These are phyloP conservation scores for Lumnitzera littorea DNA, from an alignment of 345 rosid species.

Conservation along the genomic window DNA sequence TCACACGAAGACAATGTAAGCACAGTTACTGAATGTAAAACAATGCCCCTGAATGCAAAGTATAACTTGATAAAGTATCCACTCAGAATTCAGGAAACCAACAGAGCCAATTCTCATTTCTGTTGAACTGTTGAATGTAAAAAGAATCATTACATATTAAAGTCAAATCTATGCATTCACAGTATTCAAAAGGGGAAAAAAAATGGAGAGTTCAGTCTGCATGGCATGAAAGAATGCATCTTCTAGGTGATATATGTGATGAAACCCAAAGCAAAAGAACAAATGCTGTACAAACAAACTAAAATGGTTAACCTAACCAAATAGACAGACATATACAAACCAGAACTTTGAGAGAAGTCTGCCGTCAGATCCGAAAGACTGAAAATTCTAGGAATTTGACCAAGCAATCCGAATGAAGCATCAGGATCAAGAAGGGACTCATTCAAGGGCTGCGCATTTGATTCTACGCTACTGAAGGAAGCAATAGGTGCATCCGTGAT, in stretches of 20 bases:
- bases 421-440: constrained; percentile 73
- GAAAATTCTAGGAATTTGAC: constrained; percentile 75
- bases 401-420: constrained; percentile 63
- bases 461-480: constrained; percentile 65
- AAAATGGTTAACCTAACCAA: background rate
- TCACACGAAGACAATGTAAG: constrained; percentile 3
- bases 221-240: too few relatives aligned
- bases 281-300: background rate
- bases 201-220: too few relatives aligned
- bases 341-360: constrained; percentile 86
- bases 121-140: too few relatives aligned
- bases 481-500: constrained; percentile 63
- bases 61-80: background rate
- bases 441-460: constrained; percentile 61
- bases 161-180: too few relatives aligned
- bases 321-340: constrained; percentile 22
- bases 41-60: background rate
- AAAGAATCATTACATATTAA: too few relatives aligned
- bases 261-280: background rate
- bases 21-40: background rate
- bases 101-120: too few relatives aligned
- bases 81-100: background rate
- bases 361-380: constrained; percentile 94
- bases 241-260: too few relatives aligned
- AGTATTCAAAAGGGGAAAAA: too few relatives aligned